Base-by-base conservation (phyloP, 371 early-diverging fungal genomes). In the Lichtheimia ornata region DNA sequence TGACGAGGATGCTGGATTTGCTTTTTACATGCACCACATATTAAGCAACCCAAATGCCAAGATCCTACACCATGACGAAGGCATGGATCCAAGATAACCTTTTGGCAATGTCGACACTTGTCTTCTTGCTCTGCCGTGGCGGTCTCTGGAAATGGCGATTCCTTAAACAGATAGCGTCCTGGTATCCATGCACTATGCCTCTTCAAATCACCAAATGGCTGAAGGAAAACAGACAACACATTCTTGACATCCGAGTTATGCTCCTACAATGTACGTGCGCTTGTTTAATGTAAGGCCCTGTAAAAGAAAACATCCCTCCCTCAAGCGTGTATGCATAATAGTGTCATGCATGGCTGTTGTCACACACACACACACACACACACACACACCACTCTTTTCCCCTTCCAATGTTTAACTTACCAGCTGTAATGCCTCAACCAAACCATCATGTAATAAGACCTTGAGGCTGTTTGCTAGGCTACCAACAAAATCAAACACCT, bases 401-500 rank as follows among this genome's bases (percentile, higher is more conserved):
- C 35, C 35, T 35, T 35, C 11, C 35, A 2, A 28, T 35, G 6
- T 35, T 35, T 35, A 35, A 35, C 69, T 52, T 65, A 70, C 70
- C 69, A 94, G 82, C 62, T 86, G 85, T 27, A 97, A 72, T 0
- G 94, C 91, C 11, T 94, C 92, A 40, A 84, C 88, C 35, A 97
- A 73, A 3, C 94, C 94, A 7, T 89, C 77, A 13, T 93, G 84
- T 53, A 96, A 93, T 53, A 95, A 71, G 20, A 88, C 81, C 70
- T 96, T 97, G 28, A 96, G 81, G 42, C 85, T 86, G 54, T 92
- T 93, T 4, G 97, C 97, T 5, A 97, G 82, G 20, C 86, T 85
- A 49, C 95, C 92, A 5, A 96, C 94, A 15, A 93, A 77, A 6
- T 89, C 80, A 53, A 96, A 75, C 65, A 96, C 76, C 60, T 93